Evolutionary conservation across 202 grass and related monocot genomes (phyloP), one percentile per base, ranked within the genome.

Genomic region (Schoenoplectus triqueter): DNA sequence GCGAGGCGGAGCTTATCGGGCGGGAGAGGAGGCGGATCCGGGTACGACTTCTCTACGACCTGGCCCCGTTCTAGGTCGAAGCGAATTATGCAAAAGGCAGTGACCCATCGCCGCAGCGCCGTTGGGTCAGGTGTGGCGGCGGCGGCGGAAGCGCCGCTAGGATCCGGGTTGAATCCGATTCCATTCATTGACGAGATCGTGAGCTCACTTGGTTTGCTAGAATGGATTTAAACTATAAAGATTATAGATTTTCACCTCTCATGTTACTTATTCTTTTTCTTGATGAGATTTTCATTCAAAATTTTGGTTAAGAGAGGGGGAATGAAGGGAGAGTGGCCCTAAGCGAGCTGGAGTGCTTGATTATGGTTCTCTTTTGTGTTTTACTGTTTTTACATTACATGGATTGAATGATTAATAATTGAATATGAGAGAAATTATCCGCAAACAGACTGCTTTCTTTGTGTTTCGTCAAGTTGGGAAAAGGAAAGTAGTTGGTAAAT

Each of bases 31-130:
- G 96, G 85, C 84, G 82, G 87, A 22, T 86, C 90, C 11, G 96
- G 96, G 78, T 47, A 95, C 68, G 87, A 94, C 7, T 94, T 89
- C 92, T 98, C 96, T 18, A 95, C 84, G 22, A 94, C 81, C 88
- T 98, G 96, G 66, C 96, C 96, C 42, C 91, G 93, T 86, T 99
- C 96, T 72, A 99, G 87, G 87, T 99, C 96, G 90, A 99, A 99
- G 4, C 96, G 93, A 84, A 99, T 99, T 86, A 95, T 63, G 78
- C 87, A 94, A 79, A 99, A 95, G 54, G 93, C 96, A 11, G 85
- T 80, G 73, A 87, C 91, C 93, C 96, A 95, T 73, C 87, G 93
- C 20, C 87, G 85, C 63, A 99, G 88, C 57, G 87, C 88, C 57
- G 61, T 80, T 13, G 88, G 82, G 74, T 97, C 89, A 11, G 85